phyloP scores from a whole-genome alignment of 202 grass and related monocot species.

The Thinopyrum obtusiflorum region DNA sequence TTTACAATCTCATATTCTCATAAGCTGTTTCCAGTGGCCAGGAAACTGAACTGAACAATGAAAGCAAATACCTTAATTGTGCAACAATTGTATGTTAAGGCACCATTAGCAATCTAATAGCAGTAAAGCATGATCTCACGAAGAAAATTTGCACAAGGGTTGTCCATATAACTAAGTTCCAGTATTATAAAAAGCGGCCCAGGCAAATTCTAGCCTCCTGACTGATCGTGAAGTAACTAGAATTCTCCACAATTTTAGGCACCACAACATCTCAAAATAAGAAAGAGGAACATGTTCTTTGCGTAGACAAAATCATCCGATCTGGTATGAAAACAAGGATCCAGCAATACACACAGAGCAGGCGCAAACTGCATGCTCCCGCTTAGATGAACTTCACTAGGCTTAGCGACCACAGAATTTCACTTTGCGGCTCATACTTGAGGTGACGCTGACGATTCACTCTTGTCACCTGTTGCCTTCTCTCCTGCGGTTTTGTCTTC shows the following conservation, averaged over 20 bases:
- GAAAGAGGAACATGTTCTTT: neutral
- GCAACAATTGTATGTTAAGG: neutral
- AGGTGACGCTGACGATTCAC: neutral
- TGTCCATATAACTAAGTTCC: neutral
- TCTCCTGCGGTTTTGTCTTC: constrained; percentile 28
- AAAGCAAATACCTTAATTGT: neutral
- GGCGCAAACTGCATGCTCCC: constrained; percentile 8
- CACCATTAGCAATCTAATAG: neutral
- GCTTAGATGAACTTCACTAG: neutral
- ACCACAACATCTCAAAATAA: neutral
- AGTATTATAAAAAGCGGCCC: neutral
- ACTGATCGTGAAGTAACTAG: neutral
- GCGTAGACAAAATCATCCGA: neutral
- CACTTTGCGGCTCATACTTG: constrained; percentile 23
- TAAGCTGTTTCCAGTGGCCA: neutral
- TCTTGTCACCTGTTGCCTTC: neutral
- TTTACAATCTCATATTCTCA: neutral
- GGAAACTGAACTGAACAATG: neutral
- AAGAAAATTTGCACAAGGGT: constrained; percentile 14
- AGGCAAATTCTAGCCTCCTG: neutral
- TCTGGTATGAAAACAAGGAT: neutral
- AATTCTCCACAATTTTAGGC: neutral
- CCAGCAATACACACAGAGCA: neutral
- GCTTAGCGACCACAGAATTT: constrained; percentile 12
- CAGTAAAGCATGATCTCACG: neutral